phyloP scores from a whole-genome alignment of 2,329 filamentous ascomycete genomes.

The Fusarium sp. region DNA sequence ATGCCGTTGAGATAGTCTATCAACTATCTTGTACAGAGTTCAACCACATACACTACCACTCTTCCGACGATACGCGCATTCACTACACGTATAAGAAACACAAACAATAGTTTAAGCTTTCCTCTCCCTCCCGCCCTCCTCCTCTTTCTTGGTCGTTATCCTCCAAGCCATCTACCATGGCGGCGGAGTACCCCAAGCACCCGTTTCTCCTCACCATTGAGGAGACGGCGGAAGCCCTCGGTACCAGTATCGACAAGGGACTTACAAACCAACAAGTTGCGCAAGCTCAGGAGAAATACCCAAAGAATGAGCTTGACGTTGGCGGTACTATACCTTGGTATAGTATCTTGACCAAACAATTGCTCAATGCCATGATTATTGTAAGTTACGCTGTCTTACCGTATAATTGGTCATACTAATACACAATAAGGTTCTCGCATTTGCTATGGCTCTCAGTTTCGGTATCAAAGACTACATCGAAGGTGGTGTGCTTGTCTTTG shows the following conservation, averaged over 20 bases:
- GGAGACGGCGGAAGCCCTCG: conserved; percentile 73
- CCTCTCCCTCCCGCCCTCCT: conserved; percentile 1
- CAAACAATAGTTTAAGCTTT: conserved; percentile 4
- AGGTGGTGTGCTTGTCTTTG: conserved; percentile 74
- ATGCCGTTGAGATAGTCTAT: conserved; percentile 40
- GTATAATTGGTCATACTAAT: conserved; percentile 5
- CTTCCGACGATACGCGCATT: conserved; percentile 4
- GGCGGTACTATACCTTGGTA: conserved; percentile 76
- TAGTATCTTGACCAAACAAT: conserved; percentile 79
- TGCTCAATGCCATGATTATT: conserved; percentile 84
- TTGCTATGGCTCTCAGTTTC: conserved; percentile 81
- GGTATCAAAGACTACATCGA: conserved; percentile 76
- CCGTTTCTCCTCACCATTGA: conserved; percentile 72
- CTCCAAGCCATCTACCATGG: conserved; percentile 53
- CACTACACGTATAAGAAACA: conserved; percentile 18
- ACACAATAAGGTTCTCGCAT: conserved; percentile 74
- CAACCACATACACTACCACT: conserved; percentile 7
- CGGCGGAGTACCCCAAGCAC: conserved; percentile 65
- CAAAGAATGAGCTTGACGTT: conserved; percentile 78
- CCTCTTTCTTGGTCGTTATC: conserved; percentile 16
- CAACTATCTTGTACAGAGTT: conserved; percentile 7
- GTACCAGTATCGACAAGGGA: conserved; percentile 76
- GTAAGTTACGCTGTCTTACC: conserved; percentile 57
- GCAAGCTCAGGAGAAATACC: conserved; percentile 70
- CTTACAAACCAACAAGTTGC: conserved; percentile 72